These are phyloP conservation scores for Periglandula ipomoeae DNA, from an alignment of 2,329 filamentous ascomycete species.

Conservation along the genomic window DNA sequence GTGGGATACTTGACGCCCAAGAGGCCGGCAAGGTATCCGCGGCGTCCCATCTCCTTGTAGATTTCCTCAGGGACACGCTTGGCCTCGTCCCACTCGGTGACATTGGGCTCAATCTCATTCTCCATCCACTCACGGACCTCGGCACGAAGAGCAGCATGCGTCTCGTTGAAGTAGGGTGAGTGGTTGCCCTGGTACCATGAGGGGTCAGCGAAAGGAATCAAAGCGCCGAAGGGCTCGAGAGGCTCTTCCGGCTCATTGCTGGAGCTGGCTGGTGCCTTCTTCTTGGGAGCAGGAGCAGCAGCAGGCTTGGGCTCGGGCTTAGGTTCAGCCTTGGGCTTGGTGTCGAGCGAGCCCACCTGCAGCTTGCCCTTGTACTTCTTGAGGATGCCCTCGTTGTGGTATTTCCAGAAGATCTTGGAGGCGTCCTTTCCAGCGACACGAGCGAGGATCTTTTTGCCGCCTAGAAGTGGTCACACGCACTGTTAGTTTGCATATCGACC, in stretches of 20 bases:
- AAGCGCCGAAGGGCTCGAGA: conserved; percentile 73
- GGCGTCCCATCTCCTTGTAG: conserved; percentile 91
- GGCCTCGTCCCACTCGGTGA: conserved; percentile 94
- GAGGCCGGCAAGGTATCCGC: conserved; percentile 87
- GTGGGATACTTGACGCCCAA: conserved; percentile 76
- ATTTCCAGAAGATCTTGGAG: conserved; percentile 61
- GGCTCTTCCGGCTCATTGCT: conserved; percentile 50
- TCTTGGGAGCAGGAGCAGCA: conserved; percentile 20
- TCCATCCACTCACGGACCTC: conserved; percentile 93
- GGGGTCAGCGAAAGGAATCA: conserved; percentile 88
- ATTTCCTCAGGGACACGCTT: conserved; percentile 81
- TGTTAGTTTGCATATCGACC: not conserved
- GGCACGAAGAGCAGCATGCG: conserved; percentile 80
- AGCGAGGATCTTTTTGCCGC: conserved; percentile 56
- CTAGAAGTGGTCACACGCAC: conserved; percentile 19
- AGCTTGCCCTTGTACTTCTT: conserved; percentile 77
- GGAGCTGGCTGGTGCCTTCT: conserved; percentile 23
- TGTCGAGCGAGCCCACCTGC: conserved; percentile 79
- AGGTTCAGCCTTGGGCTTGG: conserved; percentile 63
- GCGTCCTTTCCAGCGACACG: conserved; percentile 57
- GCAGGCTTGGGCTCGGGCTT: conserved; percentile 29
- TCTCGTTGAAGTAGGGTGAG: conserved; percentile 93
- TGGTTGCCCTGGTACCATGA: conserved; percentile 93
- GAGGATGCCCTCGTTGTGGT: conserved; percentile 77
- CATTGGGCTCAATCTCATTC: conserved; percentile 77